Percentiles rank a stretch among this genome's conserved stretches.
phyloP scores from a whole-genome alignment of 176 grass and related monocot species.

The Hordeum vulgare region DNA sequence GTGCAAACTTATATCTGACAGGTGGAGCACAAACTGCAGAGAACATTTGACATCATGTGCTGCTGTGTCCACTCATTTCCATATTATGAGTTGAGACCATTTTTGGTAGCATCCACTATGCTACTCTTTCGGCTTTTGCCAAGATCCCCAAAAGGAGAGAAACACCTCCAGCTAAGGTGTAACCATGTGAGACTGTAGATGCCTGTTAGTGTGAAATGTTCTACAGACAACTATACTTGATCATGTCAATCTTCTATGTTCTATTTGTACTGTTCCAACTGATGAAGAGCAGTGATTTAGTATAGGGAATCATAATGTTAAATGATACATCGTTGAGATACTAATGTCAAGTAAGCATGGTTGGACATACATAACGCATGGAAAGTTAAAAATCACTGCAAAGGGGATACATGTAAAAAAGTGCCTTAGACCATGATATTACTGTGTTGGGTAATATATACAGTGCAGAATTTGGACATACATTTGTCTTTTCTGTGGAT shows the following conservation, averaged over 20 bases:
- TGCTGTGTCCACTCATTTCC: not conserved
- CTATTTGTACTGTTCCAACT: not conserved
- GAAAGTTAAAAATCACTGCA: not conserved
- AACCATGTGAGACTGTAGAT: not conserved
- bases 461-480: conserved; percentile 26
- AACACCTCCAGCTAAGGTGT: not conserved
- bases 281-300: not conserved
- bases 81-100: not conserved
- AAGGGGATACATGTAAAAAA: not conserved
- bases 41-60: not conserved
- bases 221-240: conserved; percentile 6
- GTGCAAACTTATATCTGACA: conserved; percentile 9
- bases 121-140: not conserved
- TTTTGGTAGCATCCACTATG: conserved; percentile 6
- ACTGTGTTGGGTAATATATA: not conserved
- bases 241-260: not conserved
- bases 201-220: not conserved
- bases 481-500: conserved; percentile 67
- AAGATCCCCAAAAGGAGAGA: not conserved
- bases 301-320: conserved; percentile 3
- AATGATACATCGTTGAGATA: not conserved
- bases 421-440: not conserved
- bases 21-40: not conserved
- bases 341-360: not conserved
- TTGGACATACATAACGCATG: not conserved